Conservation (phyloP, 2,329 filamentous ascomycete genomes). For the Fusarium vanettenii region DNA sequence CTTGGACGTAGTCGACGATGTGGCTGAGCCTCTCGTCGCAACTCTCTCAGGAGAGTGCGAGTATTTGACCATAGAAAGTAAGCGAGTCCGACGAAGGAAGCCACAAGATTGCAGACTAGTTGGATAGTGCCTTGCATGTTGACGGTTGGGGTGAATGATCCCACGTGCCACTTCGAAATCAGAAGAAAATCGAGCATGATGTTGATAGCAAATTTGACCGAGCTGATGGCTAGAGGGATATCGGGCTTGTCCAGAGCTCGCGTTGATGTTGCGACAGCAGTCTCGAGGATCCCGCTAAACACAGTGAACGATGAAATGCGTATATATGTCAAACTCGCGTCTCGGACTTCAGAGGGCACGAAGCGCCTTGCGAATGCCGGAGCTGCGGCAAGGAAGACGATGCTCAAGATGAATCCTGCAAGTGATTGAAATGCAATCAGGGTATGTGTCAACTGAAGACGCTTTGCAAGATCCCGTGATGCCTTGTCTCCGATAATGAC, state of each 20-base stretch:
- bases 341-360: conserved; percentile 69
- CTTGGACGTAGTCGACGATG: conserved; percentile 47
- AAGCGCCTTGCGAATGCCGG: conserved; percentile 68
- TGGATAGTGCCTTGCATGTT: conserved; percentile 74
- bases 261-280: conserved; percentile 70
- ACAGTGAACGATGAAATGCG: conserved; percentile 73
- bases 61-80: conserved; percentile 68
- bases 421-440: conserved; percentile 69
- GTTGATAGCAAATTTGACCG: conserved; percentile 72
- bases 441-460: conserved; percentile 71
- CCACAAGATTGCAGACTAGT: conserved; percentile 68
- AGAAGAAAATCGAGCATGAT: conserved; percentile 75
- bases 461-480: conserved; percentile 60
- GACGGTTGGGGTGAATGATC: conserved; percentile 63
- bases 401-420: conserved; percentile 69
- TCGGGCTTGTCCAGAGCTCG: conserved; percentile 76
- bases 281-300: conserved; percentile 71
- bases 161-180: conserved; percentile 74
- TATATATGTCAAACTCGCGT: conserved; percentile 71
- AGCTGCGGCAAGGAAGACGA: conserved; percentile 67
- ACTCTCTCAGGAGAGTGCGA: conserved; percentile 16
- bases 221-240: conserved; percentile 74
- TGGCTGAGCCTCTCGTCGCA: not conserved
- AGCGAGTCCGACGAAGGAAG: conserved; percentile 64
- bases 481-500: conserved; percentile 74